Evolutionary conservation across 1,284 basidiomycete species (phyloP).

Genomic region (Tilletia indica): DNA sequence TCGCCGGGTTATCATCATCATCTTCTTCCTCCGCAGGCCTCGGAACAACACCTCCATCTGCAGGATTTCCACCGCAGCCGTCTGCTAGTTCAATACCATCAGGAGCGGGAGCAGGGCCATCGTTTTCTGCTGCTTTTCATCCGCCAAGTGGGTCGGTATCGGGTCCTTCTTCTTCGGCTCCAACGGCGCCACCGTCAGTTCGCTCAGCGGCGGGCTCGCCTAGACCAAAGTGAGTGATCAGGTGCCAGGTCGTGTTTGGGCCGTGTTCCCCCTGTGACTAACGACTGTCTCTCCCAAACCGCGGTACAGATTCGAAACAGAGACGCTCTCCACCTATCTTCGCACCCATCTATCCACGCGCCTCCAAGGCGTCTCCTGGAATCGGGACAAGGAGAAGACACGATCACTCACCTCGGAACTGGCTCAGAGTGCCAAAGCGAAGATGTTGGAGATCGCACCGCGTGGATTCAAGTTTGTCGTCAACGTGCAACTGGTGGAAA

Average conservation of each 20-base stretch:
- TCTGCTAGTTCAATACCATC: neutral
- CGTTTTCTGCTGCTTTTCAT: neutral
- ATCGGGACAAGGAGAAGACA: conserved; percentile 36
- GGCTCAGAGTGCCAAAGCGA: conserved; percentile 34
- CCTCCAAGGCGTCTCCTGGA: conserved; percentile 29
- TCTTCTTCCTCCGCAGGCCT: neutral
- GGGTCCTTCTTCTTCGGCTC: neutral
- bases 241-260: neutral
- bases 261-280: neutral
- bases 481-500: conserved; percentile 43
- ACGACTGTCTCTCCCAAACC: too few species aligned
- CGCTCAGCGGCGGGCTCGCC: neutral
- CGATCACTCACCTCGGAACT: conserved; percentile 30
- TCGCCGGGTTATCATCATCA: neutral
- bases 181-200: neutral
- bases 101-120: neutral
- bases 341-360: conserved; percentile 19
- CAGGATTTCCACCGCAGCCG: neutral
- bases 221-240: conserved; percentile 1
- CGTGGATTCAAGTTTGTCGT: conserved; percentile 44
- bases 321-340: conserved; percentile 22
- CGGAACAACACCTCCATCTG: neutral
- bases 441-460: conserved; percentile 31
- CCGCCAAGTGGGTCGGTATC: neutral
- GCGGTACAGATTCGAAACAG: conserved; percentile 30